Conservation (phyloP, 2,329 filamentous ascomycete species). For the Pseudocercospora fuligena region DNA sequence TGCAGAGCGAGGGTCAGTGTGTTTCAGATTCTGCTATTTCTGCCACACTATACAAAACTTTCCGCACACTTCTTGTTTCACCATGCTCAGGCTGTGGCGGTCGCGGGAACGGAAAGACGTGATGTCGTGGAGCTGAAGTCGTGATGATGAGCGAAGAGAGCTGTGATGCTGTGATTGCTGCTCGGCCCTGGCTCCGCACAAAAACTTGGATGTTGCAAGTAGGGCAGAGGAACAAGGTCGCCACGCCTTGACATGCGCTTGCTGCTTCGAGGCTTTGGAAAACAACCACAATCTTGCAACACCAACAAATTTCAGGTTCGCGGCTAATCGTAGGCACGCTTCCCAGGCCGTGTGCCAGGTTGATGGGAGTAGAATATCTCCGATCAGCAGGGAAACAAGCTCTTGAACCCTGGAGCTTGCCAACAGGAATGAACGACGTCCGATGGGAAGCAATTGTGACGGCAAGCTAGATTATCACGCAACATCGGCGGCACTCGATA, state of each 20-base stretch:
- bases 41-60: neutral
- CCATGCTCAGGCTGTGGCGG: neutral
- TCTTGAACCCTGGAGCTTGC: neutral
- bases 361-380: neutral
- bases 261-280: neutral
- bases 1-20: neutral
- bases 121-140: neutral
- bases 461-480: too few relatives aligned
- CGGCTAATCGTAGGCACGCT: neutral
- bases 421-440: too few relatives aligned
- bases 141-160: neutral
- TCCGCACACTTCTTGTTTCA: constrained; percentile 2
- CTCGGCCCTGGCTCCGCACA: neutral
- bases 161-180: neutral
- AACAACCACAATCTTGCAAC: neutral
- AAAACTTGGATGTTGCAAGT: neutral
- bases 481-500: too few relatives aligned
- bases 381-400: neutral
- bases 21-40: constrained; percentile 16
- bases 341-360: neutral
- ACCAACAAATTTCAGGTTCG: neutral
- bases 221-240: neutral
- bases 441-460: too few relatives aligned
- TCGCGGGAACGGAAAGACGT: neutral
- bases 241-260: neutral